These are phyloP conservation scores for Trichosporon ovoides DNA, from an alignment of 1,284 basidiomycete species.

Conservation along the genomic window DNA sequence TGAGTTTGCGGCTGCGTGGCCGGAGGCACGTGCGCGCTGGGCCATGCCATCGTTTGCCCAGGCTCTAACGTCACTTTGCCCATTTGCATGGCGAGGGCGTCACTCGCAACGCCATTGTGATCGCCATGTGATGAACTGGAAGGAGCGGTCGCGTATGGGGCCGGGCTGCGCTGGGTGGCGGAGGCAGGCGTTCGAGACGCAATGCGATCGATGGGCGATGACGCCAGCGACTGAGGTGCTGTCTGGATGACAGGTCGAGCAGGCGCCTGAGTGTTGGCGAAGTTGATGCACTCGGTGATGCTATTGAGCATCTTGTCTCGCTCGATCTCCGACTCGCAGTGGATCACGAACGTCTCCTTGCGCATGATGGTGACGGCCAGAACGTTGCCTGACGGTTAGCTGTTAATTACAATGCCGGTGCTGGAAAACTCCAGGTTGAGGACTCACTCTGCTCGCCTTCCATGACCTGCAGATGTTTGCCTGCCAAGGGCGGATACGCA, in stretches of 20 bases:
- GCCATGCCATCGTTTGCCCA: constrained; percentile 34
- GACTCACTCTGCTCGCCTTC: constrained; percentile 54
- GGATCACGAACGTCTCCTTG: constrained; percentile 75
- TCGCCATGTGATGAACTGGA: neutral
- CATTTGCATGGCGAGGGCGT: constrained; percentile 28
- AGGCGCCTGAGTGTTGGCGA: constrained; percentile 53
- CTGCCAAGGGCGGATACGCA: constrained; percentile 89
- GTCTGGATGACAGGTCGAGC: neutral
- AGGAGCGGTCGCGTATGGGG: neutral
- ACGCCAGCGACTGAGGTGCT: neutral
- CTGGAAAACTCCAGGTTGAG: neutral
- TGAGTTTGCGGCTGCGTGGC: neutral
- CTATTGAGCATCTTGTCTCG: constrained; percentile 68
- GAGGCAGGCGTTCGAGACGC: neutral
- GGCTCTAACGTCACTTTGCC: constrained; percentile 33
- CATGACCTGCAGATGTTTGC: constrained; percentile 77
- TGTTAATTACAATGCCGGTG: neutral
- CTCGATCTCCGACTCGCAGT: constrained; percentile 59
- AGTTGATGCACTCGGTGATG: constrained; percentile 76
- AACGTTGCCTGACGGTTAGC: constrained; percentile 56
- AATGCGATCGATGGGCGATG: neutral
- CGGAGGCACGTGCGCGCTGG: constrained; percentile 10
- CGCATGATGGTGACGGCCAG: constrained; percentile 78
- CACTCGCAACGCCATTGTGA: neutral
- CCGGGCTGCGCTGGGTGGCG: neutral